These are phyloP conservation scores for Anisodus tanguticus DNA, from an alignment of 257 asterid species.

Conservation along the genomic window DNA sequence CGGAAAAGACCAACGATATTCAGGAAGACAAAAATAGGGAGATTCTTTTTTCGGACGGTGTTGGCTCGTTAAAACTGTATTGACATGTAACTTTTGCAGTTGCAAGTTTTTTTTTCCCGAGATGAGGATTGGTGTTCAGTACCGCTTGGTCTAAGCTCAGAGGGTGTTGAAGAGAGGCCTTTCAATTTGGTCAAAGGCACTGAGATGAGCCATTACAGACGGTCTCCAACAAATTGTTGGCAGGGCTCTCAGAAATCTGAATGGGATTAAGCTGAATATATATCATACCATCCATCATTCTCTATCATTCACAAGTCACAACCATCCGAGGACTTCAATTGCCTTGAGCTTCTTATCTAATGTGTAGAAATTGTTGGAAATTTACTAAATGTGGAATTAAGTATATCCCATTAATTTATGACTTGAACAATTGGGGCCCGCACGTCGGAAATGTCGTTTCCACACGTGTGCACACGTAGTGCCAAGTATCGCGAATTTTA, in stretches of 20 bases:
- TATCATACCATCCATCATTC: not conserved
- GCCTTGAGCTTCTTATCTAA: not conserved
- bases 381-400: too few relatives aligned
- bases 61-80: conserved; percentile 9
- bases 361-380: not conserved
- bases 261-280: not conserved
- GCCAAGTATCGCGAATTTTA: too few relatives aligned
- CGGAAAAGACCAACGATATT: not conserved
- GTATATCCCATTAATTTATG: too few relatives aligned
- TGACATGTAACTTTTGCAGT: not conserved
- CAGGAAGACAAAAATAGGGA: conserved; percentile 5
- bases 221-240: not conserved
- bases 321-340: not conserved
- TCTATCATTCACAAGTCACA: not conserved
- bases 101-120: not conserved
- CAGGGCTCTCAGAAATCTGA: not conserved
- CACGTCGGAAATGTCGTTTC: too few relatives aligned
- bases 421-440: too few relatives aligned
- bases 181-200: not conserved
- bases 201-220: not conserved
- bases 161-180: not conserved
- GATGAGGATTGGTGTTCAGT: not conserved
- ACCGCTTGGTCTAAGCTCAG: not conserved
- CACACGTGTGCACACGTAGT: too few relatives aligned
- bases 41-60: not conserved